Percentiles rank a stretch among this genome's conserved stretches.
These are phyloP conservation scores for Metschnikowia anglica DNA, from an alignment of 805 yeast species.

Conservation along the genomic window DNA sequence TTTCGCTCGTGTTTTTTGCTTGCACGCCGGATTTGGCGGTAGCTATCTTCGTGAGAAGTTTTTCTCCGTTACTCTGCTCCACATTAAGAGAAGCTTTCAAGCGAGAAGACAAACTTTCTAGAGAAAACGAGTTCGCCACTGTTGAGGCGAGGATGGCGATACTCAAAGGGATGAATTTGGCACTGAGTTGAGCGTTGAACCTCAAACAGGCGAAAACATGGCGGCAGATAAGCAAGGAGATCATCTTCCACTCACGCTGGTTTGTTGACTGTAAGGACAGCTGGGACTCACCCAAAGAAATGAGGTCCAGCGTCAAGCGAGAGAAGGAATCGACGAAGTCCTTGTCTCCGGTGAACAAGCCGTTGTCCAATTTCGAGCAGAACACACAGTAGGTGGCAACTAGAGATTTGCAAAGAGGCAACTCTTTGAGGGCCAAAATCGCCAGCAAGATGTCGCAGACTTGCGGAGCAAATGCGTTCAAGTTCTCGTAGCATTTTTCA, in stretches of 20 bases:
- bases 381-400: slow-evolving; percentile 46
- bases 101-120: slow-evolving; percentile 23
- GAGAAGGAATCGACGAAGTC: slow-evolving; percentile 50
- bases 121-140: slow-evolving; percentile 25
- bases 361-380: slow-evolving; percentile 48
- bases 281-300: slow-evolving; percentile 18
- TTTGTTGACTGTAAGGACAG: slow-evolving; percentile 26
- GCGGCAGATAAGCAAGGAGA: slow-evolving; percentile 41
- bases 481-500: slow-evolving; percentile 73
- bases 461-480: slow-evolving; percentile 75
- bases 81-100: slow-evolving; percentile 29
- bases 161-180: slow-evolving; percentile 31
- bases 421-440: slow-evolving; percentile 57
- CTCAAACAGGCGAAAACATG: slow-evolving; percentile 40
- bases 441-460: slow-evolving; percentile 58
- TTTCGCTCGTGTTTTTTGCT: slow-evolving; percentile 12
- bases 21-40: slow-evolving; percentile 24
- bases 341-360: slow-evolving; percentile 64
- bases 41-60: slow-evolving; percentile 27
- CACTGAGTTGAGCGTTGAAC: slow-evolving; percentile 30
- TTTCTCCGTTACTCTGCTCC: slow-evolving; percentile 30
- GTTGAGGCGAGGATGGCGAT: slow-evolving; percentile 41
- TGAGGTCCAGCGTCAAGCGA: slow-evolving; percentile 21
- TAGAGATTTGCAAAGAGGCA: slow-evolving; percentile 55
- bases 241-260: slow-evolving; percentile 45